Evolutionary conservation across 106 monocot genomes (phyloP), one percentile per base, ranked within the genome.

Genomic region (Triglochin maritima): DNA sequence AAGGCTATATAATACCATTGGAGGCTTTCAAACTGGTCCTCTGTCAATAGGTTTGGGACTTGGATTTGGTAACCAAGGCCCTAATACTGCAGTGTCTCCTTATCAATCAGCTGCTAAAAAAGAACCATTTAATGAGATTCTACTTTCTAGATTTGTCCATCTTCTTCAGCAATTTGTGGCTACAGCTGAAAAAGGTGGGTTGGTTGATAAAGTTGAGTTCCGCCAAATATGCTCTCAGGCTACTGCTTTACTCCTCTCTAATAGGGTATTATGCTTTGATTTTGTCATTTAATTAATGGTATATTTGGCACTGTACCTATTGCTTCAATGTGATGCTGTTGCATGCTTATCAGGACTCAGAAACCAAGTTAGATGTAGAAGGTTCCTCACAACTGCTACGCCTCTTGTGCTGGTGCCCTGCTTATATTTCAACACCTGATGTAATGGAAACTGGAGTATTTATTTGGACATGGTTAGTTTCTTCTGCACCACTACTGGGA

Each of bases 401-500:
- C 9, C 86, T 98, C 62, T 83, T 98, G 72, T 98, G 98, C 67
- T 98, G 98, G 98, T 84, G 88, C 76, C 98, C 98, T 78, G 98
- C 98, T 60, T 98, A 98, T 57, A 92, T 98, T 77, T 86, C 81
- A 60, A 88, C 92, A 56, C 88, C 98, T 9, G 92, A 92, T 77
- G 92, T 87, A 68, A 88, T 98, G 98, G 86, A 98, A 59, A 98
- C 96, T 66, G 96, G 96, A 49, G 84, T 98, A 59, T 98, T 86
- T 86, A 84, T 98, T 17, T 98, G 98, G 98, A 98, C 92, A 63
- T 98, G 98, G 98, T 82, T 98, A 41, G 88, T 98, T 60, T 86
- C 96, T 46, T 79, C 96, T 57, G 96, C 88, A 48, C 96, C 96
- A 66, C 80, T 84, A n/a, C 68, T 98, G 61, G 98, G 98, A 5